Evolutionary conservation across 2,329 filamentous ascomycete genomes (phyloP), one percentile per base, ranked within the genome.

Genomic region (Nigrospora oryzae): DNA sequence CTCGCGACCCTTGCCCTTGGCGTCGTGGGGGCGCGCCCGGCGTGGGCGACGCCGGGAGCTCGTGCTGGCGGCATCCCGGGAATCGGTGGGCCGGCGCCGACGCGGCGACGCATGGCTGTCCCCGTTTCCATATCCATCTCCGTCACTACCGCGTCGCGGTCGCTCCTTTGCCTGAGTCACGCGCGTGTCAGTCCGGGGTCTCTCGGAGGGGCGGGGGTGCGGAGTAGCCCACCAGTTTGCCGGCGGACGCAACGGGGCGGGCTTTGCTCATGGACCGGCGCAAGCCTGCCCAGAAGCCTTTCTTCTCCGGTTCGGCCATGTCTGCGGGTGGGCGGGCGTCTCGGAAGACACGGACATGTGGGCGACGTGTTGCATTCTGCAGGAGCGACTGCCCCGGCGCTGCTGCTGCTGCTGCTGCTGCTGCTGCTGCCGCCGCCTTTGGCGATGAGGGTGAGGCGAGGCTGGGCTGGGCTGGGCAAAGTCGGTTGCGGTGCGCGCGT

Each of bases 251-350:
- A 33, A 44, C 42, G 48, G 42, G 19, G 15, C 59, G 62, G 17
- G 68, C 63, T 43, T 64, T 62, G 57, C 69, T 74, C 48, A 67
- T 67, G 49, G 63, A 69, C 50, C 74, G 69, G 52, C 79, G 66
- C 45, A 80, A 60, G 48, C 63, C 64, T 31, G 65, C 63, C 69
- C 68, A 71, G 49, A 76, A 71, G 40, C 68, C 62, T 53, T 67
- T 70, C 60, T 69, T 70, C 53, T 66, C 65, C 43, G 54, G 51
- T 51, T 59, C 58, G 43, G 53, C 34, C 34, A 36, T 36, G 34
- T 36, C 15, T 28, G 8, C 23, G 23, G 23, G 23, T 28, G 23
- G 23, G 23, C 23, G 8, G 23, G 23, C 23, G 23, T 28, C 23
- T 28, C 23, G 23, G 23, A 28, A 28, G 23, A 28, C 23, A 28